Base-by-base conservation (phyloP, 2,329 filamentous ascomycete species). In the Trichoderma sp. region DNA sequence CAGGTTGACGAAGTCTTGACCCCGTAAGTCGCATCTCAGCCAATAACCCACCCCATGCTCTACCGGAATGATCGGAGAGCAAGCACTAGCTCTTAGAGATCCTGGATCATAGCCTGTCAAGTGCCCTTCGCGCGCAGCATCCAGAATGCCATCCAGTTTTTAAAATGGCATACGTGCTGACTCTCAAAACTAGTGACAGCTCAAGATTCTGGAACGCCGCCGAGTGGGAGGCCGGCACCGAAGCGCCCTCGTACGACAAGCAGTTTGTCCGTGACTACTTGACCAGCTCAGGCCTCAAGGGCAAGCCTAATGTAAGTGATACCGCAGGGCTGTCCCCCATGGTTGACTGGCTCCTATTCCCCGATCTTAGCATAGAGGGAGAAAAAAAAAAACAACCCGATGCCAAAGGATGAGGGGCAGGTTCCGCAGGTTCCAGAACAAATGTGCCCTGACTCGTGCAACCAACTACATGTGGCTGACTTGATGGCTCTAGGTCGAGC, bases 171-270 rank as follows among this genome's bases (percentile, higher is more conserved):
- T 48, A 48, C n/a, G 7, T 45, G 22, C 63, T 97, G 69, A 96
- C 93, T 8, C 93, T 9, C 93, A 29, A 27, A 42, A 27, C 2
- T 6, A 65, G 63, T 56, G 90, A 93, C 77, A 90, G 87, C 65
- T 94, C 91, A 60, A 87, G 94, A 17, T 97, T 97, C 84, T 98
- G 94, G 94, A 89, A 89, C 1, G 87, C 85, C 70, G 88, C 88
- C 52, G 84, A 84, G 76, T 76, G 75, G 61, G 85, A 89, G 76
- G 79, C 91, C 19, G 93, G 94, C 2, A 84, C 84, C 70, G 85
- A 90, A 67, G 93, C 96, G 82, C 86, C 90, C 65, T 95, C 92
- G 79, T 95, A 94, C 72, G 94, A 97, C 77, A 97, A 97, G 84
- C 91, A 94, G 81, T 90, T 86, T 74, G 78, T 97, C 72, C 84